A percentile compares a stretch with the other conserved stretches of the same genome.
phyloP scores from a whole-genome alignment of 345 rosid species.

The Noccaea caerulescens region DNA sequence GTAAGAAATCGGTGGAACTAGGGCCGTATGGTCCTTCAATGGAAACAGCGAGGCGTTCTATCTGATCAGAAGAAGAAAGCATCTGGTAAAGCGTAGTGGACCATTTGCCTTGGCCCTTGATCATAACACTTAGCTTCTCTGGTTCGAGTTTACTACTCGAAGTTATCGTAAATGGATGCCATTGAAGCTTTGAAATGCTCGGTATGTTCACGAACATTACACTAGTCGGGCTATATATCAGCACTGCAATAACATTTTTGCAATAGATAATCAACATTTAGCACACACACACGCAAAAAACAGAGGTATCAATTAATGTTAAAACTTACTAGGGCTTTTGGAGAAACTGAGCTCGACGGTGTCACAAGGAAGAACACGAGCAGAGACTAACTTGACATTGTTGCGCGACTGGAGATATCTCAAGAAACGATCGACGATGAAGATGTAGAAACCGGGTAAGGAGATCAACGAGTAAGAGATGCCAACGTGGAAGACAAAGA shows the following conservation, averaged over 20 bases:
- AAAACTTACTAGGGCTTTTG: constrained; percentile 56
- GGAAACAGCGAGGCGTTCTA: constrained; percentile 54
- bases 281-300: not conserved
- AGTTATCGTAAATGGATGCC: constrained; percentile 91
- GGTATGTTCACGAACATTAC: constrained; percentile 74
- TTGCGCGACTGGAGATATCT: constrained; percentile 70
- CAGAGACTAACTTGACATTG: constrained; percentile 54
- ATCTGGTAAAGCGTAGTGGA: constrained; percentile 59
- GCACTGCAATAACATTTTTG: constrained; percentile 46
- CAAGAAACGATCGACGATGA: constrained; percentile 71
- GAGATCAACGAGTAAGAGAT: constrained; percentile 53
- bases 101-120: constrained; percentile 82
- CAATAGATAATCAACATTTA: not conserved
- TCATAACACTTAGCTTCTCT: constrained; percentile 62
- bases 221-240: constrained; percentile 71
- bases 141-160: constrained; percentile 75
- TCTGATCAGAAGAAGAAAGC: constrained; percentile 59
- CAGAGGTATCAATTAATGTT: not conserved
- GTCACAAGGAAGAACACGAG: constrained; percentile 65
- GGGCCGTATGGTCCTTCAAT: constrained; percentile 96
- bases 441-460: constrained; percentile 85
- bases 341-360: constrained; percentile 72
- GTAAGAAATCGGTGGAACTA: constrained; percentile 60
- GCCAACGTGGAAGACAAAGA: constrained; percentile 68
- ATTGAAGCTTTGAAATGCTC: constrained; percentile 72